phyloP scores from a whole-genome alignment of 306 rosid species.

The Gillenia trifoliata region DNA sequence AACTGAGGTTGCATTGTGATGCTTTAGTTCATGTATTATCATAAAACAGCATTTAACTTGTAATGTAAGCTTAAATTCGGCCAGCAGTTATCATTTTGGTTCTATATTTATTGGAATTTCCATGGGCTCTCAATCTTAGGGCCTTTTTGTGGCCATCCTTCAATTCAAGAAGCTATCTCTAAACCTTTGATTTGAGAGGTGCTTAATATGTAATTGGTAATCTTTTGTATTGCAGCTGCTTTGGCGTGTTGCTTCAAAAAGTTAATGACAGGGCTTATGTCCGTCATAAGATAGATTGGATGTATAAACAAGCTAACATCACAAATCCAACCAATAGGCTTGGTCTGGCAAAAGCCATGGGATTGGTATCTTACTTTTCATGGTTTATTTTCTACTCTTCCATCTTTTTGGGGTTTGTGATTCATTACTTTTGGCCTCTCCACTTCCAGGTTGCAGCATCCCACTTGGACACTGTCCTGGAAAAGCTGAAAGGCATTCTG shows the following conservation, averaged over 20 bases:
- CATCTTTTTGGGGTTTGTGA: conserved; percentile 23
- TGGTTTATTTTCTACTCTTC: conserved; percentile 20
- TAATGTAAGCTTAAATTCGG: background rate
- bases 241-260: conserved; percentile 89
- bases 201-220: background rate
- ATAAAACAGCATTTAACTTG: background rate
- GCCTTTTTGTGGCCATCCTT: too few relatives aligned
- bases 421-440: conserved; percentile 19
- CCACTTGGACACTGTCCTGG: conserved; percentile 95
- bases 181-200: background rate
- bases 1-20: too few relatives aligned
- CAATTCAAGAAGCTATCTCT: too few relatives aligned
- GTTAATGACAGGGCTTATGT: conserved; percentile 85
- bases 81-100: background rate
- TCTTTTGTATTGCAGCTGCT: conserved; percentile 52
- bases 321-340: conserved; percentile 81
- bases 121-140: too few relatives aligned
- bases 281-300: conserved; percentile 74
- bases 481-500: conserved; percentile 83
- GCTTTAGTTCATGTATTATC: background rate
- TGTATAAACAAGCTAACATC: conserved; percentile 78
- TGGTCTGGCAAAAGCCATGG: conserved; percentile 97
- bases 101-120: background rate
- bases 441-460: conserved; percentile 85
- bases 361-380: conserved; percentile 57